Evolutionary conservation across 164 flowering plant species (phyloP).

Genomic region (Echeveria elegans): DNA sequence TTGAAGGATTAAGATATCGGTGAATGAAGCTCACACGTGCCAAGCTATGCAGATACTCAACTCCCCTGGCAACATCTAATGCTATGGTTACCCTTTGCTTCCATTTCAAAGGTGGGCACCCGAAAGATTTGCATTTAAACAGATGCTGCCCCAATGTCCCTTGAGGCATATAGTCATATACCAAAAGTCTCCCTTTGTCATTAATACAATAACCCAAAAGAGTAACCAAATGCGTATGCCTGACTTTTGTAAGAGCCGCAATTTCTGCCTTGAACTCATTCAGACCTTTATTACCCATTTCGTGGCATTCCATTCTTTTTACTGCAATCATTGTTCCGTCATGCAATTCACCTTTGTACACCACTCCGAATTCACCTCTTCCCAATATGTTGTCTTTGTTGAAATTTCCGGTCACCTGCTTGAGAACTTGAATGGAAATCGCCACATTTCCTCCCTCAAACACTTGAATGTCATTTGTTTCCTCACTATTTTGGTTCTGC

Average conservation of each 20-base stretch:
- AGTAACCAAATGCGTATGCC: slow-evolving; percentile 16
- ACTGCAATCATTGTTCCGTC: slow-evolving; percentile 15
- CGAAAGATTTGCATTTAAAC: not conserved
- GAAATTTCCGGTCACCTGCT: slow-evolving; percentile 15
- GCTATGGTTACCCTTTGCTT: not conserved
- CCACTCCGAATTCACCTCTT: slow-evolving; percentile 16
- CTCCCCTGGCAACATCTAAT: not conserved
- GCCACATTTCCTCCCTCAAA: slow-evolving; percentile 31
- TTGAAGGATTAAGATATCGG: not conserved
- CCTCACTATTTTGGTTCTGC: slow-evolving; percentile 22
- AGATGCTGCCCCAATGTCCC: not conserved
- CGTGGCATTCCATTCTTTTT: slow-evolving; percentile 15
- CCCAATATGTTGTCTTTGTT: slow-evolving; percentile 15
- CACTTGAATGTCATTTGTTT: slow-evolving; percentile 17
- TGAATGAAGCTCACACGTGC: not conserved
- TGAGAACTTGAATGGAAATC: slow-evolving; percentile 36
- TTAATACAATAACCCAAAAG: slow-evolving; percentile 13
- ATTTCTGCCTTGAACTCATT: slow-evolving; percentile 18
- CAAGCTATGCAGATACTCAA: not conserved
- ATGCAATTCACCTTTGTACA: slow-evolving; percentile 15
- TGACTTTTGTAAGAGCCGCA: slow-evolving; percentile 15
- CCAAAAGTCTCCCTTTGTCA: slow-evolving; percentile 14
- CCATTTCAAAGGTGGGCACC: not conserved
- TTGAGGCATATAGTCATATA: slow-evolving; percentile 11
- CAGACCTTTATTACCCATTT: slow-evolving; percentile 12